Conservation (phyloP, 2,329 filamentous ascomycete species). For the Claviceps sorghi region DNA sequence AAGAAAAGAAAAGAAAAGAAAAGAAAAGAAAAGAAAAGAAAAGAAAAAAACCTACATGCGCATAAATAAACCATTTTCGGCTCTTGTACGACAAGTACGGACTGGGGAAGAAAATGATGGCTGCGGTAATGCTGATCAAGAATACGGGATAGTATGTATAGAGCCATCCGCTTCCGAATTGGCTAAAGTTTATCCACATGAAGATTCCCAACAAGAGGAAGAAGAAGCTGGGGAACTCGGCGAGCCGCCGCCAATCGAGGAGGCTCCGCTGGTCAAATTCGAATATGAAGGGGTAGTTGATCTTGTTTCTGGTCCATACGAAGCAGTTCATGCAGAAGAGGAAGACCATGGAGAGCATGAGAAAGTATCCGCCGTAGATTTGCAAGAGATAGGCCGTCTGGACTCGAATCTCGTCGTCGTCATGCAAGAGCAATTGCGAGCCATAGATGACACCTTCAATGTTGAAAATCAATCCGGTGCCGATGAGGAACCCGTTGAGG, state of each 20-base stretch:
- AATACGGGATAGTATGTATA: conserved; percentile 81
- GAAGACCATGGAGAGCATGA: conserved; percentile 64
- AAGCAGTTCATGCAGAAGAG: conserved; percentile 79
- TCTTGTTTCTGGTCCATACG: conserved; percentile 68
- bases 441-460: conserved; percentile 53
- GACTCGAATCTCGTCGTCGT: conserved; percentile 30
- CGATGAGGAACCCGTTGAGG: conserved; percentile 50
- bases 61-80: conserved; percentile 75
- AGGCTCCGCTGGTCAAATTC: conserved; percentile 81
- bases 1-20: too few species aligned
- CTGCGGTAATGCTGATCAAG: conserved; percentile 51
- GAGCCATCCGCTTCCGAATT: conserved; percentile 48
- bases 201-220: conserved; percentile 63
- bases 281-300: conserved; percentile 95
- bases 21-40: background rate
- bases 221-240: conserved; percentile 77
- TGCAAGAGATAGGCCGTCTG: conserved; percentile 61
- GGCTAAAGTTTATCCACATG: conserved; percentile 79
- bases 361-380: conserved; percentile 85
- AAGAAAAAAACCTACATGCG: conserved; percentile 48
- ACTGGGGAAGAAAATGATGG: conserved; percentile 62
- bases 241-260: conserved; percentile 78
- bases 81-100: conserved; percentile 61
- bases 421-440: conserved; percentile 33
- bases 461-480: conserved; percentile 49